Base-by-base conservation (phyloP, 768 basidiomycete genomes). In the Russula olivacea region DNA sequence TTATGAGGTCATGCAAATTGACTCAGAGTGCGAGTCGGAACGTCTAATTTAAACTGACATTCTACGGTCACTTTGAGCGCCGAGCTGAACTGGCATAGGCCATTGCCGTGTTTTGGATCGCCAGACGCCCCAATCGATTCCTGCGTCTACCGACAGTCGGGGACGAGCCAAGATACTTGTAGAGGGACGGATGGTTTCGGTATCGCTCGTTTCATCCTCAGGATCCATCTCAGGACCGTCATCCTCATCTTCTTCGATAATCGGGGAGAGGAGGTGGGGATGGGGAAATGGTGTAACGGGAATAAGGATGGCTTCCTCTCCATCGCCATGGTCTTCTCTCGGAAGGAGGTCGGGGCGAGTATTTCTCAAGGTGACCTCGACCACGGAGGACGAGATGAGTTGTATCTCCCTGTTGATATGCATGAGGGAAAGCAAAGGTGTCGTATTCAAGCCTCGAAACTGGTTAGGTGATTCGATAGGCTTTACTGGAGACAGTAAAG, bases 241-340 rank as follows among this genome's bases (percentile, higher is more conserved):
- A 19, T 48, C 63, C 11, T 54, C 62, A 25, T 41, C 25, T 17
- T 59, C 47, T 30, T 64, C 63, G 14, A 48, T n/a, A 40, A 63
- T 59, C 2, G 63, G 19, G 48, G 52, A 50, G 32, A 64, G 63
- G 28, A 15, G 32, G 32, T 64, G 52, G n/a, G 62, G 62, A 30
- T 59, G 57, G 3, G 57, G 62, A 53, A 58, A 63, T 19, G 57
- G 11, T 7, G 57, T 10, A 14, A 34, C 30, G 15, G 62, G 62
- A 54, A 54, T 19, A n/a, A 54, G 10, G 28, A 54, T 8, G 7
- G 25, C 28, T 54, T 48, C 57, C 8, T 54, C 45, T 28, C 8
- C 59, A 19, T 54, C 43, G 11, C 7, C 51, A 8, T 54, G 2
- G 21, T 49, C 36, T 15, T 54, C 62, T 23, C 25, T 21, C 1